Percentiles rank a stretch among this genome's conserved stretches.
Evolutionary conservation across 192 early-diverging fungal genomes (phyloP).

Genomic region (Podila verticillata): DNA sequence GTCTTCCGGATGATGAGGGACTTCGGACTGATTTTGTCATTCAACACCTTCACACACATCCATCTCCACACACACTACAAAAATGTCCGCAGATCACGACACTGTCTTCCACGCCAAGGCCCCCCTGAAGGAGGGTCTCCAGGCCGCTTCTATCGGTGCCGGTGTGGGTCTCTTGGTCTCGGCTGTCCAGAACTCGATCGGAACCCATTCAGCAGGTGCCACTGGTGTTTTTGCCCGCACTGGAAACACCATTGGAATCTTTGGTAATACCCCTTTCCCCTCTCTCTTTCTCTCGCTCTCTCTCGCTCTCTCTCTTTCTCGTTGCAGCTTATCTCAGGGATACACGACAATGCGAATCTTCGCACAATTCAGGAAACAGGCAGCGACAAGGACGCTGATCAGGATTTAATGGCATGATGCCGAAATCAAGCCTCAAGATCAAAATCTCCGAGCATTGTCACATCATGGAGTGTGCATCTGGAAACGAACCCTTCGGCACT

Average conservation of each 20-base stretch:
- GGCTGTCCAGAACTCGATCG: constrained; percentile 73
- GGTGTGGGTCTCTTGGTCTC: constrained; percentile 76
- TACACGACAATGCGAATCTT: background rate
- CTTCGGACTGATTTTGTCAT: background rate
- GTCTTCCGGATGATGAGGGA: background rate
- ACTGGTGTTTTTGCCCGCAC: constrained; percentile 66
- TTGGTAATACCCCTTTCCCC: too few relatives aligned
- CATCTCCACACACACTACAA: background rate
- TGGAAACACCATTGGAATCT: constrained; percentile 72
- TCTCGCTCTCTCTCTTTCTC: too few relatives aligned
- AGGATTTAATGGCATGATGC: background rate
- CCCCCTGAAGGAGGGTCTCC: constrained; percentile 54
- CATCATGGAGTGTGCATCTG: background rate
- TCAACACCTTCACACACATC: constrained; percentile 3
- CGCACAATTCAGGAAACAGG: background rate
- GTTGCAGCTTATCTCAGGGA: too few relatives aligned
- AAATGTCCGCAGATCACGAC: constrained; percentile 20
- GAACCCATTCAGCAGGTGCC: constrained; percentile 59
- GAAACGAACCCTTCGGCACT: too few relatives aligned
- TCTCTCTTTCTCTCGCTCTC: too few relatives aligned
- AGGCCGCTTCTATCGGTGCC: constrained; percentile 60
- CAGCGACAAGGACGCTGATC: background rate
- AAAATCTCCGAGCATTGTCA: background rate
- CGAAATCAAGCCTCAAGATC: constrained; percentile 5
- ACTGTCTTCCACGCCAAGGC: constrained; percentile 53